Base-by-base conservation (phyloP, 2,329 filamentous ascomycete species). In the Colletotrichum eleusines region DNA sequence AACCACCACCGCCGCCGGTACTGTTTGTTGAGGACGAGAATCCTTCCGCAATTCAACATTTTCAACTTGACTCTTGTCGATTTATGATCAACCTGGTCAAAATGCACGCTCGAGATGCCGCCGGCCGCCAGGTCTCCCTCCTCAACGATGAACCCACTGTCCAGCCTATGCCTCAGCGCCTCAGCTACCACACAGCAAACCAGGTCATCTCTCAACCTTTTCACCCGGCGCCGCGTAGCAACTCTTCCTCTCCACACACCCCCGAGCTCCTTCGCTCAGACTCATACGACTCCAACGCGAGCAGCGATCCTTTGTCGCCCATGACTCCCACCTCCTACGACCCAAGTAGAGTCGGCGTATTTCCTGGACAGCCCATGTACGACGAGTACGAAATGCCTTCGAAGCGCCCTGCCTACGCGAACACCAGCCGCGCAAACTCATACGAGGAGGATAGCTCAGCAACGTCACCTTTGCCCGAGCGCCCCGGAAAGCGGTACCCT, bases 401-500 rank as follows among this genome's bases (percentile, higher is more conserved):
- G 69, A 86, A 85, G 77, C 83, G 81, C 16, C 80, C 83, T 4
- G 77, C 79, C 46, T 84, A 84, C 63, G 76, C 82, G 35, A 78
- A 83, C 61, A 81, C 81, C 76, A 84, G 81, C 74, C 82, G 84
- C 53, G 82, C 86, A 48, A 80, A 81, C 73, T 85, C 86, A 23
- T 85, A 88, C 77, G 83, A 89, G 74, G 87, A 83, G 76, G 88
- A 85, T 74, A 82, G 80, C 74, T 80, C 78, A 65, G 78, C 83
- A 61, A 79, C 82, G 59, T 82, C 83, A 50, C 76, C 81, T 73
- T 72, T 80, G 74, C 76, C 82, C 74, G 83, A 88, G 75, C 80
- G 86, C 72, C 77, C 84, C 69, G 81, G 85, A 80, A 94, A 91
- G 88, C 87, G 91, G 69, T 94, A 93, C 76, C 91, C 91, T 1